Base-by-base conservation (phyloP, 2,329 filamentous ascomycete species). In the Phialophora verrucosa region DNA sequence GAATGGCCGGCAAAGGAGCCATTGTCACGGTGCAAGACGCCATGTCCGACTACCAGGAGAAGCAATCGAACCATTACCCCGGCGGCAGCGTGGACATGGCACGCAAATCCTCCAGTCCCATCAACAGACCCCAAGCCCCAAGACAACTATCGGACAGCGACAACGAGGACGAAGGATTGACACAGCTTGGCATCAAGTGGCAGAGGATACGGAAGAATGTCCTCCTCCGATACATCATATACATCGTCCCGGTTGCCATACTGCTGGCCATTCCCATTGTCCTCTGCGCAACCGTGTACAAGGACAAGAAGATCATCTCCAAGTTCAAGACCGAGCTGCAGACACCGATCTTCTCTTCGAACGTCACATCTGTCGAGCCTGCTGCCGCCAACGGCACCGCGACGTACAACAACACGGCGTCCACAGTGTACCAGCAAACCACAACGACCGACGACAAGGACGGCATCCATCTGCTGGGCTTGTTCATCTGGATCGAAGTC, bases 281-380 rank as follows among this genome's bases (percentile, higher is more conserved):
- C 31, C 59, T 69, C 14, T 69, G 42, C 31, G 66, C 66, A 7
- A 69, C 66, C 3, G 68, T 74, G 27, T 74, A 74, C 49, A 64
- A 75, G 25, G 70, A 72, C n/a, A 63, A 64, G 38, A 73, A 51
- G 49, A 67, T 67, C 56, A 53, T 32, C 23, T 58, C 57, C 56
- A 47, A 12, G 14, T 53, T 62, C 51, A 54, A 57, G 35, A 56
- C 49, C 42, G 31, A 38, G 14, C 54, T 20, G 11, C 31, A 32
- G 17, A 50, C 62, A 29, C 65, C 62, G 2, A 51, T 67, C 38
- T 59, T 57, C 47, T 56, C 65, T 14, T 53, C 65, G 25, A 67
- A 67, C 42, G 44, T 67, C 62, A 67, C 65, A 2, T 32, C 38
- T 1, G 29, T 64, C 57, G 49, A 49, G 5, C 35, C 56, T 12